These are phyloP conservation scores for Tritrichomonas foetus DNA, from an alignment of 208 protist genomes.

Conservation along the genomic window DNA sequence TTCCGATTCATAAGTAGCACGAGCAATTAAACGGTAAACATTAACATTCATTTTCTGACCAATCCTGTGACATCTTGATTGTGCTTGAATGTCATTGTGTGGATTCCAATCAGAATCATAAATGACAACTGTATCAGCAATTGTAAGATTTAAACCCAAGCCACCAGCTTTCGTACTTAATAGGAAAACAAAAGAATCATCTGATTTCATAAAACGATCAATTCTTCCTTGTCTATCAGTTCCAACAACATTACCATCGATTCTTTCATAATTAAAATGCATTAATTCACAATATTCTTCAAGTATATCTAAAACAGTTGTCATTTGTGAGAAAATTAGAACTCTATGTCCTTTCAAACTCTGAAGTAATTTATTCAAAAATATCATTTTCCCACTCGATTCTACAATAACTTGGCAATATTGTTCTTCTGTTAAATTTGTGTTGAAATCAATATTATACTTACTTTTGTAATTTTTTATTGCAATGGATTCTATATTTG, in stretches of 20 bases:
- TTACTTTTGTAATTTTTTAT: slow-evolving; percentile 43
- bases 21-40: slow-evolving; percentile 84
- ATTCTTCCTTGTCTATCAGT: background rate
- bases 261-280: background rate
- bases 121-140: slow-evolving; percentile 70
- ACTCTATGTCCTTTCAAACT: slow-evolving; percentile 61
- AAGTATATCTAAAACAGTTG: background rate
- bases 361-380: slow-evolving; percentile 68
- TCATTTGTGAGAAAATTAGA: background rate
- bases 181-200: slow-evolving; percentile 63
- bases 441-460: background rate
- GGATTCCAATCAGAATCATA: slow-evolving; percentile 89
- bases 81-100: slow-evolving; percentile 89
- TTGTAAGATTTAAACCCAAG: slow-evolving; percentile 68
- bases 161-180: slow-evolving; percentile 68
- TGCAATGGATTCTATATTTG: slow-evolving; percentile 69
- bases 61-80: slow-evolving; percentile 82
- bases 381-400: slow-evolving; percentile 70
- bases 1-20: slow-evolving; percentile 80
- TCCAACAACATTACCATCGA: background rate
- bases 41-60: slow-evolving; percentile 78
- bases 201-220: background rate
- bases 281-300: background rate
- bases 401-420: slow-evolving; percentile 37
- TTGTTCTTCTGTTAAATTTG: background rate